Conservation (phyloP, 2,329 filamentous ascomycete genomes). For the Septoria linicola region DNA sequence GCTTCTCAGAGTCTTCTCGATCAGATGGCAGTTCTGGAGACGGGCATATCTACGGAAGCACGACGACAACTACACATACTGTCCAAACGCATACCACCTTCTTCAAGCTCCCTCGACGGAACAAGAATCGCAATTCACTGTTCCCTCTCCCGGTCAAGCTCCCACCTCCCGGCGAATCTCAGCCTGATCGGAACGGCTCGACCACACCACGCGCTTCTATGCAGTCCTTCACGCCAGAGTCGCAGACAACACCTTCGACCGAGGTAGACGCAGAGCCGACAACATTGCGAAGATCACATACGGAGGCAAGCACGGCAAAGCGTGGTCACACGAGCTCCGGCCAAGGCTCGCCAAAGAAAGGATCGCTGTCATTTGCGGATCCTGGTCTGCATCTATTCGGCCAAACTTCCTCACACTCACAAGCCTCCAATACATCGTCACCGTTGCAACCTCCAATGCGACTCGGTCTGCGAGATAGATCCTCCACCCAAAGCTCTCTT, state of each 20-base stretch:
- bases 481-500: conserved; percentile 85
- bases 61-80: conserved; percentile 63
- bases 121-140: conserved; percentile 71
- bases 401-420: conserved; percentile 62
- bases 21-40: conserved; percentile 72
- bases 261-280: conserved; percentile 18
- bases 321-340: conserved; percentile 22
- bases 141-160: conserved; percentile 86
- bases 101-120: conserved; percentile 76
- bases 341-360: conserved; percentile 49
- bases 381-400: conserved; percentile 53
- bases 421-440: conserved; percentile 62
- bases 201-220: conserved; percentile 40
- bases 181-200: conserved; percentile 41
- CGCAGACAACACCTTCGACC: conserved; percentile 22
- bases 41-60: conserved; percentile 56
- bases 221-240: conserved; percentile 29
- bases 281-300: conserved; percentile 31
- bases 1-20: conserved; percentile 81
- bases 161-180: conserved; percentile 47
- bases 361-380: conserved; percentile 48
- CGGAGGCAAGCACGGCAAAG: conserved; percentile 31
- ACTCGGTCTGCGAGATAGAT: conserved; percentile 68
- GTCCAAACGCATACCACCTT: conserved; percentile 65
- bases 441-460: conserved; percentile 59